These are phyloP conservation scores for Endocalyx cinctus DNA, from an alignment of 2,329 filamentous ascomycete genomes.

Conservation along the genomic window DNA sequence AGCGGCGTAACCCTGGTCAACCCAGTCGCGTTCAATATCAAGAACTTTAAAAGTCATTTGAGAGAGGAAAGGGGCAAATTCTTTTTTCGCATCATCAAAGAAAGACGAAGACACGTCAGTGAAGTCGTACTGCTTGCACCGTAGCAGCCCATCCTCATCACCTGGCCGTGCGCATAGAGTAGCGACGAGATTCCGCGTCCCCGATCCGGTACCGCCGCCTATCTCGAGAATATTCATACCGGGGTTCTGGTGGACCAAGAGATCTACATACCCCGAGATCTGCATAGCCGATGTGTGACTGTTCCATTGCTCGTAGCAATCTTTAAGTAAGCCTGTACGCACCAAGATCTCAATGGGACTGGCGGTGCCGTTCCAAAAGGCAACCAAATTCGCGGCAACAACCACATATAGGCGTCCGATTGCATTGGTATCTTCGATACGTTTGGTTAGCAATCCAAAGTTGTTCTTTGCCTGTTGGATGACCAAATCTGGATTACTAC, in stretches of 20 bases:
- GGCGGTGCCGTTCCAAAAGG: constrained; percentile 1
- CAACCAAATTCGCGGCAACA: constrained; percentile 5
- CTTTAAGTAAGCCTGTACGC: not conserved
- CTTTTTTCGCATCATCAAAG: constrained; percentile 1
- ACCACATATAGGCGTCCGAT: constrained; percentile 3
- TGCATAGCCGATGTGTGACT: not conserved
- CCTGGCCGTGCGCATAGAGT: constrained; percentile 2
- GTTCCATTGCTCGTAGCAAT: constrained; percentile 3
- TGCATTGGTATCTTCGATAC: constrained; percentile 1
- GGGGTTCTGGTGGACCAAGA: constrained; percentile 9
- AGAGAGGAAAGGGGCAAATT: constrained; percentile 1
- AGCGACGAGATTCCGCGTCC: constrained; percentile 4
- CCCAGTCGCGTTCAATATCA: constrained; percentile 15
- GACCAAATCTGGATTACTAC: too few relatives aligned
- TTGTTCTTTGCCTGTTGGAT: not conserved
- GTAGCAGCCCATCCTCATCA: not conserved
- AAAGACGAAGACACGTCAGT: constrained; percentile 12
- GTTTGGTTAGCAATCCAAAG: constrained; percentile 1
- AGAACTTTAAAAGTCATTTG: constrained; percentile 9
- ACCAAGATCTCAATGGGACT: constrained; percentile 4
- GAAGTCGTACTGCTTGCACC: constrained; percentile 13
- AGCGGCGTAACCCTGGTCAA: constrained; percentile 6
- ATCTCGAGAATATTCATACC: constrained; percentile 14
- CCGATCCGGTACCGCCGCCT: constrained; percentile 10
- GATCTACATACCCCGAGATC: constrained; percentile 8